Conservation (phyloP, 2,329 filamentous ascomycete species). For the Chrysosporium keratinophilum region DNA sequence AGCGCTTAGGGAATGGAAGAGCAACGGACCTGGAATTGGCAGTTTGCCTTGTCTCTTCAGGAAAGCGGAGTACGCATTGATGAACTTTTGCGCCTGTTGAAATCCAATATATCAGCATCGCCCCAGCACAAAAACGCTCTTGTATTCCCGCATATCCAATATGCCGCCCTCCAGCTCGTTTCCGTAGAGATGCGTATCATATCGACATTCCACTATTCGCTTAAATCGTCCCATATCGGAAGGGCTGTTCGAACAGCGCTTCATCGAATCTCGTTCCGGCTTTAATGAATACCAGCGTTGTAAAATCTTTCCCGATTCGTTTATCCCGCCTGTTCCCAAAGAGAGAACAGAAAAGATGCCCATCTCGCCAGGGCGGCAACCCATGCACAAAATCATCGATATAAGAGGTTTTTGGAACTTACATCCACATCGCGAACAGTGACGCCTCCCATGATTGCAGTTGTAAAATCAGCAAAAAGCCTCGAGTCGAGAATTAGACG, state of each 20-base stretch:
- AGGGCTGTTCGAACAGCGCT: too few relatives aligned
- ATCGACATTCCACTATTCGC: too few relatives aligned
- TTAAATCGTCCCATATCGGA: too few relatives aligned
- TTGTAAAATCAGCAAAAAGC: constrained; percentile 27
- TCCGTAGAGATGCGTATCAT: neutral
- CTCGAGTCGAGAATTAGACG: constrained; percentile 23
- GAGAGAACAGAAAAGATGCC: too few relatives aligned
- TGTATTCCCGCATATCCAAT: neutral
- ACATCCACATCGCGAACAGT: constrained; percentile 58
- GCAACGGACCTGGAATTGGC: constrained; percentile 54
- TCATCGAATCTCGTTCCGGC: too few relatives aligned
- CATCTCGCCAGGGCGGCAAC: neutral
- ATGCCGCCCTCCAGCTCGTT: neutral
- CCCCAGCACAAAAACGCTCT: neutral
- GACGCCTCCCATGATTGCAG: constrained; percentile 56
- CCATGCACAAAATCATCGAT: neutral
- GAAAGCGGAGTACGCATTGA: constrained; percentile 57
- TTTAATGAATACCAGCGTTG: too few relatives aligned
- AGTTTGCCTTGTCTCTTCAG: constrained; percentile 63
- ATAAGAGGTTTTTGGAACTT: constrained; percentile 25
- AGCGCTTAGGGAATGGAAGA: constrained; percentile 11
- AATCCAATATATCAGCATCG: constrained; percentile 12
- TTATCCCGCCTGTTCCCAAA: too few relatives aligned
- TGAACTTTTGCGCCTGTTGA: constrained; percentile 55
- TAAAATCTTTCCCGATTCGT: too few relatives aligned